These are phyloP conservation scores for Suillus bovinus DNA, from an alignment of 768 basidiomycete species.

Conservation along the genomic window DNA sequence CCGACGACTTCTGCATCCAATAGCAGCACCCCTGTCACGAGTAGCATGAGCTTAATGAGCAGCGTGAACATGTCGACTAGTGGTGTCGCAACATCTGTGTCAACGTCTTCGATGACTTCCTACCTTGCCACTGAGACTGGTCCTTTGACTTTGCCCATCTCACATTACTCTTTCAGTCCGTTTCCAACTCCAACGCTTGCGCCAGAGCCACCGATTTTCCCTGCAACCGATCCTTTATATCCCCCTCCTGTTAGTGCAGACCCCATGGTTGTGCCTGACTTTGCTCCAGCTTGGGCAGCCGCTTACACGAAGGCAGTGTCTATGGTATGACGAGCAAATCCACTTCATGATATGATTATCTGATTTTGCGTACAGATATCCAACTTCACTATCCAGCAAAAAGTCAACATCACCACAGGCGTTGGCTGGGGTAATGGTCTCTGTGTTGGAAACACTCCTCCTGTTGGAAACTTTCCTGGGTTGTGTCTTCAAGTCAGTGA, in stretches of 20 bases:
- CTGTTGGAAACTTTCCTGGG: conserved; percentile 58
- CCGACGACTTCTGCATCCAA: conserved; percentile 5
- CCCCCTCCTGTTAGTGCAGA: conserved; percentile 55
- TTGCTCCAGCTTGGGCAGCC: conserved; percentile 51
- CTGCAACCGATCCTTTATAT: conserved; percentile 50
- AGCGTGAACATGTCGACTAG: too few relatives aligned
- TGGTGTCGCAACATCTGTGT: too few relatives aligned
- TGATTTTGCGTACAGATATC: conserved; percentile 38
- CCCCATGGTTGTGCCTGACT: conserved; percentile 44
- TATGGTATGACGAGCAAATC: conserved; percentile 40
- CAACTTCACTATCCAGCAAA: conserved; percentile 58
- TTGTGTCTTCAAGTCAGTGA: conserved; percentile 64
- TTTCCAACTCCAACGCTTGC: conserved; percentile 61
- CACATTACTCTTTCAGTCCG: conserved; percentile 50
- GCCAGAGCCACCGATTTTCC: conserved; percentile 54
- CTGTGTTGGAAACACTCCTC: conserved; percentile 71
- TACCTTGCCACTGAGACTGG: too few relatives aligned
- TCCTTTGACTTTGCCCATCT: conserved; percentile 38
- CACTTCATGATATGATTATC: conserved; percentile 57
- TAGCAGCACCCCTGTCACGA: conserved; percentile 12
- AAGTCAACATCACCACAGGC: conserved; percentile 64
- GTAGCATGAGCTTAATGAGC: too few relatives aligned
- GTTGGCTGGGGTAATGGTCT: conserved; percentile 50
- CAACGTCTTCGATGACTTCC: too few relatives aligned
- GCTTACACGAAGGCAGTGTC: conserved; percentile 60